Base-by-base conservation (phyloP, 306 rosid genomes). In the Trifolium repens region DNA sequence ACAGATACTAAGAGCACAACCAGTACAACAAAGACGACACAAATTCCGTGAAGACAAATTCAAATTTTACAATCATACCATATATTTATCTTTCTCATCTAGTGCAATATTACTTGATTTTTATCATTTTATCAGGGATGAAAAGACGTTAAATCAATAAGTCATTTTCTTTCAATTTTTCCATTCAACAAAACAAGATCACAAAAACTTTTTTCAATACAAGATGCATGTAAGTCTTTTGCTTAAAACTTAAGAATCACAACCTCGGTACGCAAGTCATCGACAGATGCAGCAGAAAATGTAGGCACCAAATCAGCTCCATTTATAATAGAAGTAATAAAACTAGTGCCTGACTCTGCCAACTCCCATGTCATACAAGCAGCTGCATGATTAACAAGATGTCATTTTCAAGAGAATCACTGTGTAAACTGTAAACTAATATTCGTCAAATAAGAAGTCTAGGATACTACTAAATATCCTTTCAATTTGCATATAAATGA, bases 331-430 rank as follows among this genome's bases (percentile, higher is more conserved):
- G 96, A 91, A 49, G 96, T 94, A 78, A 90, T 90, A 79, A 94
- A 90, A 67, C 55, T 72, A 79, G 35, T 75, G 34, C 96, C 96
- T 5, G 96, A 94, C 76, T 94, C 98, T 62, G 97, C 98, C 87
- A 94, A 83, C 73, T 92, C 98, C 97, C 96, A 94, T 5, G 98
- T 94, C 97, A 94, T 91, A 77, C 98, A 94, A 47, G 98, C 97
- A 85, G 96, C 98, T 94, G 93, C 88, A 82, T 24, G 73, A 57
- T 71, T 71, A 65, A 84, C 24, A 78, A 39, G 40, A 2, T 49
- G 71, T 83, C 52, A 93, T 73, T 34, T 73, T 61, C 81, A 14
- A 71, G 32, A 77, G 75, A 49, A 75, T 58, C 32, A 46, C 54
- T 11, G 8, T 17, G 24, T 27, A 60, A 53, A 70, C 17, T 17